Evolutionary conservation across 805 yeast species (phyloP).

Genomic region (Cyberlindnera misumaiensis): DNA sequence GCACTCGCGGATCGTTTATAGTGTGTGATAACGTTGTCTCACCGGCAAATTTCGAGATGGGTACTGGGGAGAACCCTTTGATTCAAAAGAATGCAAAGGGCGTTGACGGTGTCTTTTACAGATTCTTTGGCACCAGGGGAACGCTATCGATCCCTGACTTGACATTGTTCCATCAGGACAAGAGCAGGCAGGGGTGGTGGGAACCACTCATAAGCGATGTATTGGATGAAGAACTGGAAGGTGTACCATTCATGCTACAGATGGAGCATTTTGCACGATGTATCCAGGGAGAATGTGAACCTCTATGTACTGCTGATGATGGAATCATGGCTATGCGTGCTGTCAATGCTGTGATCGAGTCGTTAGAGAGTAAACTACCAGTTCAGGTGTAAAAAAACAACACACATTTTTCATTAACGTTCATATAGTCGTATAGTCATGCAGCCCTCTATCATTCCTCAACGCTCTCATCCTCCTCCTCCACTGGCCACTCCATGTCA

Average conservation of each 20-base stretch:
- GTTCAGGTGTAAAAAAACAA: not conserved
- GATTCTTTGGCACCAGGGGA: constrained; percentile 17
- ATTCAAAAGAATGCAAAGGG: constrained; percentile 9
- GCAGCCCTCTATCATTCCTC: not conserved
- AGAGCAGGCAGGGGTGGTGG: constrained; percentile 11
- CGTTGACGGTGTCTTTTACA: constrained; percentile 14
- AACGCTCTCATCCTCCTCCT: no score
- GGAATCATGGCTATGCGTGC: constrained; percentile 14
- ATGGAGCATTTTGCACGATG: constrained; percentile 12
- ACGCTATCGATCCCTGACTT: constrained; percentile 14
- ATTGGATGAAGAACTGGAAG: constrained; percentile 4
- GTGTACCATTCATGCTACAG: constrained; percentile 14
- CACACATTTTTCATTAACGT: constrained; percentile 1
- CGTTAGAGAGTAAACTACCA: constrained; percentile 4
- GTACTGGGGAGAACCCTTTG: constrained; percentile 19
- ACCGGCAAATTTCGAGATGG: constrained; percentile 18
- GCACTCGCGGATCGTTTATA: constrained; percentile 14
- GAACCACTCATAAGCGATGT: constrained; percentile 4
- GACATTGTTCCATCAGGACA: constrained; percentile 14
- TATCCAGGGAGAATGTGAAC: constrained; percentile 7
- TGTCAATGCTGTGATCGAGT: constrained; percentile 11
- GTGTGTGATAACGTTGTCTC: constrained; percentile 17
- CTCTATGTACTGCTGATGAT: constrained; percentile 12
- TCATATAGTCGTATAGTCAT: not conserved
- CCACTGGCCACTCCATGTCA: no score